Percentiles rank a stretch among this genome's conserved stretches.
These are phyloP conservation scores for Botrytis aclada DNA, from an alignment of 2,329 filamentous ascomycete species.

Conservation along the genomic window DNA sequence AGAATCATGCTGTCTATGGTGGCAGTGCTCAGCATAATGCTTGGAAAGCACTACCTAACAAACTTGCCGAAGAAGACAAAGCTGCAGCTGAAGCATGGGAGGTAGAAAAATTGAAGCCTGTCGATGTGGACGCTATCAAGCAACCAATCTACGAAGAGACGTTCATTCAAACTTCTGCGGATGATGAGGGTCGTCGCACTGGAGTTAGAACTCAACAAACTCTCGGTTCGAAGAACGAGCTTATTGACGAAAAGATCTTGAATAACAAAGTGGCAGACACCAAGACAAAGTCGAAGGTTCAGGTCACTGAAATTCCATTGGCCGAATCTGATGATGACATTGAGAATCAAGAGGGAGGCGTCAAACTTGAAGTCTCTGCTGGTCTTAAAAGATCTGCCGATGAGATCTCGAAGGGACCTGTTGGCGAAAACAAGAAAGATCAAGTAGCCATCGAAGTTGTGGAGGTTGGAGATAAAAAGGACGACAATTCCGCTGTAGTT, in stretches of 20 bases:
- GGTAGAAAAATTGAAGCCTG: constrained; percentile 10
- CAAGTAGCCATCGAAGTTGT: constrained; percentile 1
- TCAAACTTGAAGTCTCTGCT: constrained; percentile 11
- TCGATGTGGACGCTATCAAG: constrained; percentile 19
- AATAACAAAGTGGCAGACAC: background rate
- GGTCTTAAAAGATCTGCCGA: constrained; percentile 18
- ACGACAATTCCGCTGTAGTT: background rate
- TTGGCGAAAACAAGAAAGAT: background rate
- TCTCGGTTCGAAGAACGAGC: constrained; percentile 13
- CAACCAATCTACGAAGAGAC: constrained; percentile 33
- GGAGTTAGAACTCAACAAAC: constrained; percentile 24
- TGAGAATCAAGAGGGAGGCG: constrained; percentile 14
- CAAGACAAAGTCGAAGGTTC: background rate
- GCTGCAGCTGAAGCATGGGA: constrained; percentile 26
- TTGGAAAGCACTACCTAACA: constrained; percentile 29
- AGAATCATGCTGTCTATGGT: background rate
- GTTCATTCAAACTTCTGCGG: constrained; percentile 33
- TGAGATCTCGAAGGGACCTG: constrained; percentile 22
- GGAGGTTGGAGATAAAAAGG: background rate
- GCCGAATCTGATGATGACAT: constrained; percentile 16
- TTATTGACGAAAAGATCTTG: background rate
- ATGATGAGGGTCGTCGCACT: constrained; percentile 35
- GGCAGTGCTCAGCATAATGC: constrained; percentile 26
- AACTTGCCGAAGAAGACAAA: constrained; percentile 33
- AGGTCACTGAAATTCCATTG: background rate